Base-by-base conservation (phyloP, 2,329 filamentous ascomycete species). In the Thielaviopsis musarum region DNA sequence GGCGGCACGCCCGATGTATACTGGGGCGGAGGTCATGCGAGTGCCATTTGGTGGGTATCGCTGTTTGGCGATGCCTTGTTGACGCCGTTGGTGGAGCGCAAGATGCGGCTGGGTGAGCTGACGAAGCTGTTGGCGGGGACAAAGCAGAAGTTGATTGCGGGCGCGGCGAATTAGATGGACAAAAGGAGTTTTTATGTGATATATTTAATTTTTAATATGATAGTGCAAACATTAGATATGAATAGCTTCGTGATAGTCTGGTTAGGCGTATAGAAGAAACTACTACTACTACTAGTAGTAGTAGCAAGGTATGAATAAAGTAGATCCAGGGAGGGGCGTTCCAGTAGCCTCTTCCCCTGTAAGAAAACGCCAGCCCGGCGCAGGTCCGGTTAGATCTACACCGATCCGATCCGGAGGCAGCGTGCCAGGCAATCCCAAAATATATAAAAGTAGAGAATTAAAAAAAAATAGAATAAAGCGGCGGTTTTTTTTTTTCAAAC, bases 1-100 rank as follows among this genome's bases (percentile, higher is more conserved):
- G 70, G 70, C 0, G 66, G 66, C 0, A 63, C 70, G 9, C 69
- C 66, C 1, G 67, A 71, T 38, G 70, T 67, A 67, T 70, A 66
- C 52, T 72, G 70, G 66, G 69, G 65, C 0, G 68, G 70, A 0
- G 69, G 70, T 0, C 66, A 69, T 63, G 65, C 69, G n/a, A 62
- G 59, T 0, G 59, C 61, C 7, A 63, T 67, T 3, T 70, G 69
- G 69, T n/a, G 66, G 0, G 51, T 69, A 13, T 66, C 69, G 3
- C 66, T 67, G 64, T 56, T 70, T 48, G 67, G 65, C 1, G 70
- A 72, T 64, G 57, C 59, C 26, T 52, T 65, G 0, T 54, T 68
- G 38, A 66, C 66, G 0, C 62, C 67, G 17, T 67, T 70, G 24
- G 70, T 69, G 38, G 65, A 67, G 6, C 64, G 62, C 2, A 62